Base-by-base conservation (phyloP, 495 filamentous ascomycete genomes). In the Parathielavia hyrcaniae region DNA sequence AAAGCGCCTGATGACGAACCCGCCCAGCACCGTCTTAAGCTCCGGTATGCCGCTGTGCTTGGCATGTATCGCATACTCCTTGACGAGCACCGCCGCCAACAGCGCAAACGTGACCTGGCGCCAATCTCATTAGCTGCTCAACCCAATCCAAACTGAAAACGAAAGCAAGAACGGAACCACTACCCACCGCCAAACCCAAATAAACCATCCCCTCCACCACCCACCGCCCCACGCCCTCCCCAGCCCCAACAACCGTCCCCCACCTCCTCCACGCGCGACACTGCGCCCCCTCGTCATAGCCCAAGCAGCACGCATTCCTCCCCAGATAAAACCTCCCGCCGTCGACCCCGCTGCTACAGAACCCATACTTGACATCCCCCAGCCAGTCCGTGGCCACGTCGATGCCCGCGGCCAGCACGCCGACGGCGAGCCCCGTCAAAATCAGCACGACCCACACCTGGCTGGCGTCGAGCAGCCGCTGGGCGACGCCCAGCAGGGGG, bases 1-100 rank as follows among this genome's bases (percentile, higher is more conserved):
- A 63, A 98, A 97, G 66, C 85, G 82, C 53, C 86, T 82, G 56
- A 98, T 97, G 11, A 98, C 84, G 74, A 96, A 97, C 20, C 93
- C 93, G 14, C 93, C 93, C 57, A 98, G 76, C 1, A 98, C 83
- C 12, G 93, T 97, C 76, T 98, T 98, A 62, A 98, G 95, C 73
- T 98, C 93, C 9, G 93, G 92, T 61, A 98, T 97, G 66, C 93
- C 93, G 69, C 91, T 96, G 63, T 97, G 95, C 67, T 87, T 91
- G 40, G 93, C 93, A 72, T 96, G 90, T 11, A 87, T 77, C 13
- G 91, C 89, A 72, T 90, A 98, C 49, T 81, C 79, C 62, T 85
- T 84, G 19, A 97, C 93, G 41, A 98, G 71, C 40, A 91, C 61
- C 57, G 86, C 87, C 16, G 93, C 92, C 44, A 80, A 83, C 17